Evolutionary conservation across 768 basidiomycete genomes (phyloP), one percentile per base, ranked within the genome.

Genomic region (Trametes cinnabarina): DNA sequence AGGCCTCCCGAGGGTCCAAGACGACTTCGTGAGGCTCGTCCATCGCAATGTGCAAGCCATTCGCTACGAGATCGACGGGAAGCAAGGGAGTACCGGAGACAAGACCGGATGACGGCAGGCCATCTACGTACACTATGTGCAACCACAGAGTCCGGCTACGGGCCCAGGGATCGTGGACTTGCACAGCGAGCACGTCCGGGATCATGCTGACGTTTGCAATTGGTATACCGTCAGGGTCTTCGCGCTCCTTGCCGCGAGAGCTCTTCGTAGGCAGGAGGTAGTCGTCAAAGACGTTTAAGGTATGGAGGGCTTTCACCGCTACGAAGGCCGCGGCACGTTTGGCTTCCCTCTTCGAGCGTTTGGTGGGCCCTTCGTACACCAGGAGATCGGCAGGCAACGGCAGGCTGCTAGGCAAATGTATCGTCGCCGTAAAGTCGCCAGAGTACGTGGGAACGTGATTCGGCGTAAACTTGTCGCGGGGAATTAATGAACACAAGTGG

Each of bases 241-340:
- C 77, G 26, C 79, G 75, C 20, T 74, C 77, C 28, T 75, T 77
- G 4, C 77, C 81, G 39, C 74, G 74, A 26, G 79, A 71, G 42
- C 77, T 78, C 14, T 84, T 78, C n/a, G 80, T 75, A 0, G 94
- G 93, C 10, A 93, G 77, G 2, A 96, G 79, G 66, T 89, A 86
- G 55, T 93, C 86, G 65, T 95, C 87, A 63, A 94, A 87, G 4
- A 91, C 86, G 26, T 87, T 81, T n/a, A 91, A 73, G 26, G 77
- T 74, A 58, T 86, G 82, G 15, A 96, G 77, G 2, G 76, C 76
- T 63, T 82, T 85, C 20, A 92, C 89, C 3, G 88, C 92, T 60
- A 83, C 72, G 68, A 92, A 95, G 0, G 92, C 89, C 11, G 83
- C 92, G 3, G 88, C 88, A 7, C 93, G 85, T 64, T 85, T 91